Evolutionary conservation across 1,284 basidiomycete species (phyloP).

Genomic region (Ceratobasidium sp.): DNA sequence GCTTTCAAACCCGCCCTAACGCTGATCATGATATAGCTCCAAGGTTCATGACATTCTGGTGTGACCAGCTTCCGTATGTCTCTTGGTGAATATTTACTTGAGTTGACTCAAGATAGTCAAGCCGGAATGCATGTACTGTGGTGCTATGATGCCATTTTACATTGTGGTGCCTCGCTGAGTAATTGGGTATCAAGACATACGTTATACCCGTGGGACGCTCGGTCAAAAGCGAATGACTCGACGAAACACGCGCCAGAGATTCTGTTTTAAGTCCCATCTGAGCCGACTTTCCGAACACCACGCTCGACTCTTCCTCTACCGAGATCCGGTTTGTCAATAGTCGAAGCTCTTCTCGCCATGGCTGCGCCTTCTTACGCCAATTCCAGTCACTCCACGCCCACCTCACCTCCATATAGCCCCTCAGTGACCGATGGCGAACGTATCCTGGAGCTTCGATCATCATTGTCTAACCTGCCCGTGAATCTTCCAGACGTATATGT

Average conservation of each 20-base stretch:
- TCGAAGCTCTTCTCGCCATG: background rate
- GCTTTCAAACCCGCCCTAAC: background rate
- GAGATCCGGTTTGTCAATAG: too few species aligned
- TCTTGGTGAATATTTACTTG: too few species aligned
- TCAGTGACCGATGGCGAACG: constrained; percentile 23
- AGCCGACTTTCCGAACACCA: background rate
- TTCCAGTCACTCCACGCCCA: background rate
- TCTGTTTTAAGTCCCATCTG: background rate
- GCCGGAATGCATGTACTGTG: background rate
- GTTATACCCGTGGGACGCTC: background rate
- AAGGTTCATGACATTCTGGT: too few species aligned
- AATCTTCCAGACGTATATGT: constrained; percentile 15
- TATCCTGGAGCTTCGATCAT: background rate
- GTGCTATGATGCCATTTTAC: background rate
- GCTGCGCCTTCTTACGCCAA: constrained; percentile 17
- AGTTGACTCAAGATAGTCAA: too few species aligned
- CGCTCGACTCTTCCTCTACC: background rate
- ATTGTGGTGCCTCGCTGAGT: constrained; percentile 10
- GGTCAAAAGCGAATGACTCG: background rate
- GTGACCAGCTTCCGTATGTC: too few species aligned
- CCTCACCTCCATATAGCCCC: constrained; percentile 11
- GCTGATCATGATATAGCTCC: background rate
- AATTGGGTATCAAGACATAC: background rate
- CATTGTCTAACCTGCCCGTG: background rate
- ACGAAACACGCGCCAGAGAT: background rate